Percentiles rank a stretch among this genome's conserved stretches.
Conservation (phyloP, 495 filamentous ascomycete genomes). For the Evansstolkia leycettana region DNA sequence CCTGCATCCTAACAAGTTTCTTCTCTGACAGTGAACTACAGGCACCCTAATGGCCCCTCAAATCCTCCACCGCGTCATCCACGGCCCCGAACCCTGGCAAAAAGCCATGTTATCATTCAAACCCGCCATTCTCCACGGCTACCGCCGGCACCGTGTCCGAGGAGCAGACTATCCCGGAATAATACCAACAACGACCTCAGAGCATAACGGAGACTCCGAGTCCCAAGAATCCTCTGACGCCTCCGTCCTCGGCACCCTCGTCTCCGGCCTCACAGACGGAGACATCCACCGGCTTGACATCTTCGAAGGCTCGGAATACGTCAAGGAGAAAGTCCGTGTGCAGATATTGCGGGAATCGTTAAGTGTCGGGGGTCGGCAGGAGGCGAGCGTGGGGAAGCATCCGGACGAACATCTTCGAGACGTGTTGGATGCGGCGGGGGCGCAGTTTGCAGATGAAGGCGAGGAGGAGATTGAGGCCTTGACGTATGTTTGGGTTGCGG, state of each 20-base stretch:
- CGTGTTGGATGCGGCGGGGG: constrained; percentile 20
- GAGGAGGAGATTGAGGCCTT: constrained; percentile 52
- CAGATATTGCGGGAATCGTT: constrained; percentile 35
- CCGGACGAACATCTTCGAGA: constrained; percentile 12
- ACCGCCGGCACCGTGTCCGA: constrained; percentile 55
- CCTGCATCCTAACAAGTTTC: too few species aligned
- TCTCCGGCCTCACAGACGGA: constrained; percentile 63
- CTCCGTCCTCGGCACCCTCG: constrained; percentile 67
- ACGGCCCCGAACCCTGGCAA: constrained; percentile 46
- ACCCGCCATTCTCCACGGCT: constrained; percentile 64
- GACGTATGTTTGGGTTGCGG: constrained; percentile 65
- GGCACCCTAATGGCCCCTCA: constrained; percentile 61
- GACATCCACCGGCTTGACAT: constrained; percentile 66
- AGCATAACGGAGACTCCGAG: not conserved
- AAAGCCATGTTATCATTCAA: constrained; percentile 46
- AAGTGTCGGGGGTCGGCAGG: constrained; percentile 7
- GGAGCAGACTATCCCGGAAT: constrained; percentile 81
- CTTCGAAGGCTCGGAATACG: constrained; percentile 75
- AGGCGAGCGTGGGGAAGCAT: constrained; percentile 1
- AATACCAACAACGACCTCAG: constrained; percentile 15
- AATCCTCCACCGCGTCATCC: constrained; percentile 74
- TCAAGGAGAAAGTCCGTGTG: constrained; percentile 46
- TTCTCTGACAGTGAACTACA: constrained; percentile 16
- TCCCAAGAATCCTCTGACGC: constrained; percentile 15
- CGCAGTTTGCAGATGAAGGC: constrained; percentile 17